These are phyloP conservation scores for Didymella glomerata DNA, from an alignment of 2,329 filamentous ascomycete species.

Conservation along the genomic window DNA sequence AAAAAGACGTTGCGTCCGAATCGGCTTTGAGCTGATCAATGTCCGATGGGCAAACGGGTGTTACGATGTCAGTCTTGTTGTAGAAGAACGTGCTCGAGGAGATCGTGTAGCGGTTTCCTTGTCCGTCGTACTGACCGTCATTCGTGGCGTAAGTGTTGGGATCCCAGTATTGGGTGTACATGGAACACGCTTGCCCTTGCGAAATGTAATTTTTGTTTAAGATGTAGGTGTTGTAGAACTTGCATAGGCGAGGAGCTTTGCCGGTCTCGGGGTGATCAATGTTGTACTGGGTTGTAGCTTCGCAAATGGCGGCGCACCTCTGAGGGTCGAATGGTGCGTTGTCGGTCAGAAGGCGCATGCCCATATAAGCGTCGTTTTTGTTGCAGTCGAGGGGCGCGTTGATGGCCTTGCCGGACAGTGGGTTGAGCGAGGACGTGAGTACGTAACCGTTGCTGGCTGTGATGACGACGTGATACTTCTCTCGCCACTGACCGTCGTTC, in stretches of 20 bases:
- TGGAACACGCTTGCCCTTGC: slow-evolving; percentile 41
- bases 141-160: slow-evolving; percentile 3
- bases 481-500: slow-evolving; percentile 9
- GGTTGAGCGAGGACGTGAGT: neutral
- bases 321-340: slow-evolving; percentile 5
- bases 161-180: slow-evolving; percentile 28
- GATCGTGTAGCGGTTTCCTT: slow-evolving; percentile 12
- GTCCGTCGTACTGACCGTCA: slow-evolving; percentile 1
- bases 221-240: slow-evolving; percentile 48
- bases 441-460: slow-evolving; percentile 14
- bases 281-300: slow-evolving; percentile 9
- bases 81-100: slow-evolving; percentile 11
- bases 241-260: slow-evolving; percentile 39
- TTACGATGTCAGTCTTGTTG: slow-evolving; percentile 2
- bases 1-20: neutral
- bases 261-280: slow-evolving; percentile 4
- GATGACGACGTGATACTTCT: slow-evolving; percentile 12
- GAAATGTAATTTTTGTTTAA: slow-evolving; percentile 38
- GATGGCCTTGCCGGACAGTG: slow-evolving; percentile 1
- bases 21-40: neutral
- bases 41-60: slow-evolving; percentile 10
- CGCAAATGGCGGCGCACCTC: slow-evolving; percentile 5
- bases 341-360: neutral
- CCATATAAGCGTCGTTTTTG: slow-evolving; percentile 8
- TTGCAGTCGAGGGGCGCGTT: slow-evolving; percentile 15